These are phyloP conservation scores for Stachybotrys chartarum DNA, from an alignment of 2,329 filamentous ascomycete species.

Conservation along the genomic window DNA sequence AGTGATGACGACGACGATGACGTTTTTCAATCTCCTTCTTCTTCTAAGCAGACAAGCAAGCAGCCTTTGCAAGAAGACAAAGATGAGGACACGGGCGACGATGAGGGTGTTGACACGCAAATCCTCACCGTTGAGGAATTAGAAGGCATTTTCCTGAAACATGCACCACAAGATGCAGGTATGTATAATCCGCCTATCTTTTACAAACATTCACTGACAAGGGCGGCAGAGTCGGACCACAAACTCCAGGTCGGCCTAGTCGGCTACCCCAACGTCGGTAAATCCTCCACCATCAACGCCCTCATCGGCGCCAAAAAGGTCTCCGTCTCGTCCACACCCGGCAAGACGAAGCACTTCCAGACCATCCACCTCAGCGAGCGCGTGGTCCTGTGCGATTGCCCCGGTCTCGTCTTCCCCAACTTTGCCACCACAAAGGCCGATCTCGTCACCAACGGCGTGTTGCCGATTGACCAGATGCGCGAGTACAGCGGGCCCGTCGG, in stretches of 20 bases:
- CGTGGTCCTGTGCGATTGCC: conserved; percentile 93
- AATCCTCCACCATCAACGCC: conserved; percentile 98
- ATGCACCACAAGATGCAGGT: conserved; percentile 51
- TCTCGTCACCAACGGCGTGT: conserved; percentile 86
- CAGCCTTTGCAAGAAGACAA: conserved; percentile 14
- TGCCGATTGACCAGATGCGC: conserved; percentile 93
- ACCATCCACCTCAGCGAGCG: conserved; percentile 89
- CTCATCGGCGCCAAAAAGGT: conserved; percentile 98
- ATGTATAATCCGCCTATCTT: conserved; percentile 14
- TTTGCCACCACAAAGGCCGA: conserved; percentile 96
- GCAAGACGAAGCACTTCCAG: conserved; percentile 99
- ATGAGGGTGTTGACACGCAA: conserved; percentile 47
- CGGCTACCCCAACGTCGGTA: conserved; percentile 97
- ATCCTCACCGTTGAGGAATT: conserved; percentile 92
- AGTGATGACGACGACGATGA: conserved; percentile 27
- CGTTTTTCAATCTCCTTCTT: conserved; percentile 8
- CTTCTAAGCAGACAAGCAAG: conserved; percentile 18
- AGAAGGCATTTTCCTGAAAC: conserved; percentile 77
- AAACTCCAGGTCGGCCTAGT: conserved; percentile 91
- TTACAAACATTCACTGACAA: conserved; percentile 4
- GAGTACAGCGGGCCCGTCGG: conserved; percentile 84
- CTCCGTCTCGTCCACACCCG: conserved; percentile 91
- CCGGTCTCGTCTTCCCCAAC: conserved; percentile 96
- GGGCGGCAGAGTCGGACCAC: conserved; percentile 32
- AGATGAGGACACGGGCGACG: conserved; percentile 11